phyloP scores from a whole-genome alignment of 108 stramenopile species.

The Skeletonema potamos region DNA sequence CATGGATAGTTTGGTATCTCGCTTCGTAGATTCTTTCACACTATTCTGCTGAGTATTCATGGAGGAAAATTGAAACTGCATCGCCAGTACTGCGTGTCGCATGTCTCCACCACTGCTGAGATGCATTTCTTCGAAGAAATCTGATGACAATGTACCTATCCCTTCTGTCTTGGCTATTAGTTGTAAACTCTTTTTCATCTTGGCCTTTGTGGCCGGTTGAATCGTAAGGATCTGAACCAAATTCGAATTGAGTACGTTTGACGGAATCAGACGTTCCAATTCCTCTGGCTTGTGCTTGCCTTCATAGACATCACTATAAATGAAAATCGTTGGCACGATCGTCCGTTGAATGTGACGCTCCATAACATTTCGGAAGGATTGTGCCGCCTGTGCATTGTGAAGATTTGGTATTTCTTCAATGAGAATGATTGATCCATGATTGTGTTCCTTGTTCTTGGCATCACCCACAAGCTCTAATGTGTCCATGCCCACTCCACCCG shows the following conservation, averaged over 20 bases:
- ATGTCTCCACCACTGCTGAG: conserved; percentile 75
- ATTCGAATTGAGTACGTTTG: conserved; percentile 51
- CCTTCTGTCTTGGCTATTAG: conserved; percentile 49
- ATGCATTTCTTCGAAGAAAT: conserved; percentile 64
- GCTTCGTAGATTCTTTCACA: conserved; percentile 11
- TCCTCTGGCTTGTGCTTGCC: conserved; percentile 80
- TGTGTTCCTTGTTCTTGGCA: neutral
- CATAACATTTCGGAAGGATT: conserved; percentile 67
- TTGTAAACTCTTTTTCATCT: conserved; percentile 73
- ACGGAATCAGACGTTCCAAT: conserved; percentile 67
- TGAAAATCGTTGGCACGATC: conserved; percentile 61
- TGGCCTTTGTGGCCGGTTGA: conserved; percentile 70
- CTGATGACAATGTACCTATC: conserved; percentile 11
- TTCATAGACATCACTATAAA: conserved; percentile 78
- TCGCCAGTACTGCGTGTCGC: conserved; percentile 79
- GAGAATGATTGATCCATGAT: conserved; percentile 51
- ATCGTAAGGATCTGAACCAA: conserved; percentile 57
- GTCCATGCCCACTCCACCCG: conserved; percentile 55
- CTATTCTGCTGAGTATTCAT: neutral
- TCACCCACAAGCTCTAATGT: conserved; percentile 30
- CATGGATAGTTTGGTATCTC: conserved; percentile 69
- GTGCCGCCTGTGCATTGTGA: conserved; percentile 49
- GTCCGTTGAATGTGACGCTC: conserved; percentile 56
- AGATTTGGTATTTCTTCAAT: conserved; percentile 79
- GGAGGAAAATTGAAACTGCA: conserved; percentile 64